These are phyloP conservation scores for Urtica urens DNA, from an alignment of 306 rosid genomes.

Conservation along the genomic window DNA sequence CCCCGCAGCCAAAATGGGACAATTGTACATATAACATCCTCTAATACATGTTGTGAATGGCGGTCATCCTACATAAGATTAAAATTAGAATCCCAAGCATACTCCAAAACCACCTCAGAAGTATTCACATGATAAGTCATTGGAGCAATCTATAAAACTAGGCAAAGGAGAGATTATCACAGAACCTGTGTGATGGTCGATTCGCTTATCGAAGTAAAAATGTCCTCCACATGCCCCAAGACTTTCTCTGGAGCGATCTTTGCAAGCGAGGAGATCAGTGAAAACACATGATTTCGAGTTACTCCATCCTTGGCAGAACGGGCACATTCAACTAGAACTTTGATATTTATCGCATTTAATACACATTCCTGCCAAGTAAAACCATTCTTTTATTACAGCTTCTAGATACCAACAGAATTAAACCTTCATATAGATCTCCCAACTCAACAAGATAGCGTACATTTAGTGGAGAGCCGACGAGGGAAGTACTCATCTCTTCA, in stretches of 20 bases:
- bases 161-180: constrained; percentile 11
- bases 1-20: constrained; percentile 89
- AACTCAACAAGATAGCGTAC: constrained; percentile 5
- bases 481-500: constrained; percentile 56
- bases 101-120: too few species aligned
- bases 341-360: constrained; percentile 30
- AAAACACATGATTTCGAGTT: constrained; percentile 68
- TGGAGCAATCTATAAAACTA: too few species aligned
- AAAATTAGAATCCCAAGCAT: background rate
- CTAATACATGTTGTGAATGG: constrained; percentile 67
- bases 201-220: constrained; percentile 58
- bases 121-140: too few species aligned
- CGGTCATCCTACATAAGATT: constrained; percentile 47
- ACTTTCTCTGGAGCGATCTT: constrained; percentile 48
- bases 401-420: background rate
- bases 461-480: constrained; percentile 18
- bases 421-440: background rate
- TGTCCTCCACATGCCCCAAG: constrained; percentile 51
- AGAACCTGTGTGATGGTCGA: constrained; percentile 72
- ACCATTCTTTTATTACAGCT: background rate
- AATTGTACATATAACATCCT: constrained; percentile 66
- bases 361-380: constrained; percentile 37
- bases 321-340: constrained; percentile 58
- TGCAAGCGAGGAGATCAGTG: constrained; percentile 50
- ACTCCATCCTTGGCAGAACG: constrained; percentile 32